Percentiles rank a stretch among this genome's conserved stretches.
phyloP scores from a whole-genome alignment of 345 rosid species.

The Lumnitzera littorea region DNA sequence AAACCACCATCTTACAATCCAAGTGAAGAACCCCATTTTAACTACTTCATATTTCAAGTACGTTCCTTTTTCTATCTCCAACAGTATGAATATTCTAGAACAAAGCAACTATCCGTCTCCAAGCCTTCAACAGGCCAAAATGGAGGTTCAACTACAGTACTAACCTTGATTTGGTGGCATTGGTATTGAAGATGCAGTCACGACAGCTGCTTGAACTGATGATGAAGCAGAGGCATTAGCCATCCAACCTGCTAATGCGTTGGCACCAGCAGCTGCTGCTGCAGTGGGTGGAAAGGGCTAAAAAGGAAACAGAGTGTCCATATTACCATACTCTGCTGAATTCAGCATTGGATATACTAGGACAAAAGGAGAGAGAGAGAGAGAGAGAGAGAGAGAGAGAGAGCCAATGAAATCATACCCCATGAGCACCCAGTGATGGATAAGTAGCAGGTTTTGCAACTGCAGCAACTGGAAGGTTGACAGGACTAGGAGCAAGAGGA shows the following conservation, averaged over 20 bases:
- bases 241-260: slow-evolving; percentile 72
- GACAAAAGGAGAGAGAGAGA: neutral
- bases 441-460: slow-evolving; percentile 47
- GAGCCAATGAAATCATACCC: slow-evolving; percentile 26
- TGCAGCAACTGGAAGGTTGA: slow-evolving; percentile 43
- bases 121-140: too few species aligned
- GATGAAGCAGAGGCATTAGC: slow-evolving; percentile 56
- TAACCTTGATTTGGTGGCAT: slow-evolving; percentile 65
- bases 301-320: slow-evolving; percentile 1
- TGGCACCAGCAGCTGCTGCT: slow-evolving; percentile 51
- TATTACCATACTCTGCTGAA: slow-evolving; percentile 13
- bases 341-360: neutral
- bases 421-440: slow-evolving; percentile 39
- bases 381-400: neutral
- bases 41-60: too few species aligned
- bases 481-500: slow-evolving; percentile 51
- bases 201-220: slow-evolving; percentile 64
- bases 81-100: too few species aligned
- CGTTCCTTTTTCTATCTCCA: too few species aligned
- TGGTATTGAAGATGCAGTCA: slow-evolving; percentile 57
- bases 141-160: slow-evolving; percentile 7
- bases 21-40: too few species aligned
- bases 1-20: too few species aligned
- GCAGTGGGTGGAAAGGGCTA: slow-evolving; percentile 51
- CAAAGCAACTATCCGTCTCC: too few species aligned